Percentiles rank a stretch among this genome's conserved stretches.
These are phyloP conservation scores for Simmondsia chinensis DNA, from an alignment of 148 eudicot genomes.

Conservation along the genomic window DNA sequence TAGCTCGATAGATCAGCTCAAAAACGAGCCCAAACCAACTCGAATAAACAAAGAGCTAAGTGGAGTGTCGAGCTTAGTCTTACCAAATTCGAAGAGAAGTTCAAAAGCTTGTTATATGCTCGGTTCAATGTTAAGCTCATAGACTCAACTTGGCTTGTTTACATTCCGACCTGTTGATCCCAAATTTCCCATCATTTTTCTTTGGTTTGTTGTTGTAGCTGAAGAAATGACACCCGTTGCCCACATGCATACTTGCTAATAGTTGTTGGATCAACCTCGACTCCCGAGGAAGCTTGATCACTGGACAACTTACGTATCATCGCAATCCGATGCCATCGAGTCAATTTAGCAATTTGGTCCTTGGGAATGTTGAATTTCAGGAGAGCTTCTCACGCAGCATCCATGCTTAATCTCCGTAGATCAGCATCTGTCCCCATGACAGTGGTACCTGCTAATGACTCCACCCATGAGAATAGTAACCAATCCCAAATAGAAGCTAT, in stretches of 20 bases:
- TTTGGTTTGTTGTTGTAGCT: slow-evolving; percentile 92
- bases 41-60: no score
- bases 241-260: slow-evolving; percentile 96
- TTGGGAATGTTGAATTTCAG: slow-evolving; percentile 72
- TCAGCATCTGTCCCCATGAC: slow-evolving; percentile 99
- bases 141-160: no score
- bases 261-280: slow-evolving; percentile 82
- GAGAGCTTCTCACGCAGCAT: slow-evolving; percentile 95
- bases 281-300: slow-evolving; percentile 88
- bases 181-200: slow-evolving; percentile 99
- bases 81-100: no score
- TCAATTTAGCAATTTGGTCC: slow-evolving; percentile 70
- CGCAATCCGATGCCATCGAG: slow-evolving; percentile 98
- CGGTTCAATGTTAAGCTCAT: no score
- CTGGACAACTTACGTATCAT: slow-evolving; percentile 93
- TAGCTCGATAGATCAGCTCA: no score
- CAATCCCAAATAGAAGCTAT: no score
- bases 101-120: no score
- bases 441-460: no score
- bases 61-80: no score
- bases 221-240: slow-evolving; percentile 95
- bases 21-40: no score
- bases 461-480: no score
- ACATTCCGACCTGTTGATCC: no score
- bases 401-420: slow-evolving; percentile 98